phyloP scores from a whole-genome alignment of 2,329 filamentous ascomycete species.

The Fusarium sp. region DNA sequence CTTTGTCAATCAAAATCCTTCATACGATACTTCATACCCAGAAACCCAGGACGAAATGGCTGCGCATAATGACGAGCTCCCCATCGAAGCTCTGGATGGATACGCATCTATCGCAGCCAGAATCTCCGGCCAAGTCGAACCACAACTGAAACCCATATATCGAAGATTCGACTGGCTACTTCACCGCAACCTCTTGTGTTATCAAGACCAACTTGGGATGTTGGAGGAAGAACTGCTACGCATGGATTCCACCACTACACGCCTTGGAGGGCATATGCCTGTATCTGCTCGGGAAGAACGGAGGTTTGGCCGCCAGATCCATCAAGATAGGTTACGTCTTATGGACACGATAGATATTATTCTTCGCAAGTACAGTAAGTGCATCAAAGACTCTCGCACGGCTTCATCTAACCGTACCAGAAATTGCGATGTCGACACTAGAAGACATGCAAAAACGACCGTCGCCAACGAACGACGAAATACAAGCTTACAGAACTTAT shows the following conservation, averaged over 20 bases:
- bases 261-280: slow-evolving; percentile 48
- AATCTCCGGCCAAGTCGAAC: slow-evolving; percentile 51
- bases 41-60: slow-evolving; percentile 26
- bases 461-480: slow-evolving; percentile 63
- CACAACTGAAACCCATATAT: slow-evolving; percentile 72
- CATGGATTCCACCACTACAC: slow-evolving; percentile 71
- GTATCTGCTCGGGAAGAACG: slow-evolving; percentile 30
- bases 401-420: slow-evolving; percentile 49
- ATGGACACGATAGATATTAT: slow-evolving; percentile 7
- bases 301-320: background rate
- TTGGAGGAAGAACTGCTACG: slow-evolving; percentile 81
- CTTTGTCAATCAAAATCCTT: slow-evolving; percentile 1
- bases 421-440: slow-evolving; percentile 70
- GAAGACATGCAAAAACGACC: slow-evolving; percentile 62
- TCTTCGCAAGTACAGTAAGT: slow-evolving; percentile 30
- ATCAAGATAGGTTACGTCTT: slow-evolving; percentile 1
- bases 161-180: slow-evolving; percentile 85
- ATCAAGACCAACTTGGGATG: slow-evolving; percentile 87
- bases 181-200: slow-evolving; percentile 82
- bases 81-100: slow-evolving; percentile 60
- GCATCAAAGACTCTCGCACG: no score
- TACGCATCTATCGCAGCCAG: slow-evolving; percentile 73
- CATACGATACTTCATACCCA: slow-evolving; percentile 9
- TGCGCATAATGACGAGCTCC: slow-evolving; percentile 51
- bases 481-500: slow-evolving; percentile 62